A percentile compares a stretch with the other conserved stretches of the same genome.
Evolutionary conservation across 345 rosid genomes (phyloP).

Genomic region (Lenwebbia sp.): DNA sequence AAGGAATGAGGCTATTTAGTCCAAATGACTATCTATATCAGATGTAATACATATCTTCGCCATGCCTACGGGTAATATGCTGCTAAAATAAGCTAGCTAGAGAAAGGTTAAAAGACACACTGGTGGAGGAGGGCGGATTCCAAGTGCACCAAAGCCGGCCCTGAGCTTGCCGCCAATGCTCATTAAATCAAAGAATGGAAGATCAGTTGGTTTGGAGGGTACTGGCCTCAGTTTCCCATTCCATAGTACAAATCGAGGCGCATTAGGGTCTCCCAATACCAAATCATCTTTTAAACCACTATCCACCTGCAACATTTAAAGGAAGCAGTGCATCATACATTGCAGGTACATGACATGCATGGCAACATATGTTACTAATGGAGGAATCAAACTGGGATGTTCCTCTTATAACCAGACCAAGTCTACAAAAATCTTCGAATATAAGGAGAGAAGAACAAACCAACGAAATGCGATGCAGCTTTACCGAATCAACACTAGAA

Average conservation of each 20-base stretch:
- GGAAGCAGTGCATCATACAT: background rate
- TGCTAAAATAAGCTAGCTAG: background rate
- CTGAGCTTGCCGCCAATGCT: conserved; percentile 82
- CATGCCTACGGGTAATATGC: background rate
- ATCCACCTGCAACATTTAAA: conserved; percentile 44
- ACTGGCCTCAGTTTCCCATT: conserved; percentile 82
- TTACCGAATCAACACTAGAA: background rate
- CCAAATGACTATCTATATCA: background rate
- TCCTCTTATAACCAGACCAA: background rate
- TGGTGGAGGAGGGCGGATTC: conserved; percentile 84
- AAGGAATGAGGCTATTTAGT: conserved; percentile 27
- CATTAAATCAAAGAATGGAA: conserved; percentile 80
- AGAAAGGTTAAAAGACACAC: conserved; percentile 40
- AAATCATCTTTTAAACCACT: conserved; percentile 79
- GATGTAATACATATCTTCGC: background rate
- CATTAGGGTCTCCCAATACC: conserved; percentile 87
- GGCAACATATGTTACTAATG: background rate
- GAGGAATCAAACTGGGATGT: background rate
- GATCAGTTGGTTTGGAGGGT: conserved; percentile 61
- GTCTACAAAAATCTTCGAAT: background rate
- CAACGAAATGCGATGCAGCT: background rate
- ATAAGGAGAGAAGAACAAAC: background rate
- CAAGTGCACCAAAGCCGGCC: conserved; percentile 85
- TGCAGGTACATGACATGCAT: background rate
- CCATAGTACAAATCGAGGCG: conserved; percentile 90